Evolutionary conservation across 768 basidiomycete species (phyloP).

Genomic region (Leccinum truebloodii): DNA sequence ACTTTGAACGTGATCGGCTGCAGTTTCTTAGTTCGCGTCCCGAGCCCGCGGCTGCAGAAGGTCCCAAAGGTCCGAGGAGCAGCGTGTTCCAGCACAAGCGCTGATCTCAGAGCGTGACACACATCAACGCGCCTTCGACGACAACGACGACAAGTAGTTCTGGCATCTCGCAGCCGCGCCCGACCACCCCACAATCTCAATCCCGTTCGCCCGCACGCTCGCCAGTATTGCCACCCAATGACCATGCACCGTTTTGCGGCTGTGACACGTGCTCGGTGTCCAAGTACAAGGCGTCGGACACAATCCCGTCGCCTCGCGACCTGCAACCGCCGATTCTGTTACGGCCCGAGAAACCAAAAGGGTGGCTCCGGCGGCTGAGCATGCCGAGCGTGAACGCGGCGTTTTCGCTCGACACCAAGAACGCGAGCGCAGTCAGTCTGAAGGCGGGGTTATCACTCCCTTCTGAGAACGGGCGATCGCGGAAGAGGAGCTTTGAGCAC

Average conservation of each 20-base stretch:
- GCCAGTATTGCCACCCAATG: conserved; percentile 30
- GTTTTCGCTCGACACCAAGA: no score
- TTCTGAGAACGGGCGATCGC: no score
- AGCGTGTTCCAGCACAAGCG: conserved; percentile 29
- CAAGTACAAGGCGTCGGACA: conserved; percentile 48
- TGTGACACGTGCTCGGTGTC: conserved; percentile 62
- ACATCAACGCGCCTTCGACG: conserved; percentile 22
- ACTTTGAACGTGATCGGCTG: conserved; percentile 58
- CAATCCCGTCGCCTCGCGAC: conserved; percentile 31
- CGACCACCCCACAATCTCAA: not conserved
- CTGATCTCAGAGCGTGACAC: conserved; percentile 32
- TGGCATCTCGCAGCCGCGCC: conserved; percentile 5
- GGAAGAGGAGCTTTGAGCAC: no score
- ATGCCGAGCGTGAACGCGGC: no score
- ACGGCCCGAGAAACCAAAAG: no score
- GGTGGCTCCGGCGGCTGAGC: no score
- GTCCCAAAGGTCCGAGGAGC: conserved; percentile 28
- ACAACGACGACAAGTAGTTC: not conserved
- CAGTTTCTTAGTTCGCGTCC: conserved; percentile 39
- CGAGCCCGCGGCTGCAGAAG: conserved; percentile 31
- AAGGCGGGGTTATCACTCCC: no score
- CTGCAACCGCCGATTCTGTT: conserved; percentile 18
- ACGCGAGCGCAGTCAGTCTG: no score
- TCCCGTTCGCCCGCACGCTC: conserved; percentile 22
- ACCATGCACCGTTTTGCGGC: conserved; percentile 66